Conservation (phyloP, 2,329 filamentous ascomycete genomes). For the Epichloe uncinata region DNA sequence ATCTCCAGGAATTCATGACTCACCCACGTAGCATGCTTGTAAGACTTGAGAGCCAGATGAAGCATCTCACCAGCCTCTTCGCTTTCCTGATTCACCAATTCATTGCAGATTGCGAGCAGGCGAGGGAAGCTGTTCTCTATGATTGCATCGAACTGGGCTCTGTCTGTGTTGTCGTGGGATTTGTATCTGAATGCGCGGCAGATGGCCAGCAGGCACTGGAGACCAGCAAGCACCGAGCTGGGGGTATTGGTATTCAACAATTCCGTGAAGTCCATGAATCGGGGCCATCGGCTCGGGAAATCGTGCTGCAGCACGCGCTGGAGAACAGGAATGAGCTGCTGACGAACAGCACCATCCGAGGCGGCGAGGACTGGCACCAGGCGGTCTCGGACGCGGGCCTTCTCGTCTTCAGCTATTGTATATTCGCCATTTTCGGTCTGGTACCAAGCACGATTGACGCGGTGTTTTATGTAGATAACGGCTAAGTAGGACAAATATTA, state of each 20-base stretch:
- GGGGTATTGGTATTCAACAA: slow-evolving; percentile 79
- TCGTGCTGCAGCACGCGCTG: slow-evolving; percentile 94
- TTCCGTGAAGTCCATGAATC: slow-evolving; percentile 82
- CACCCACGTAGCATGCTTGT: slow-evolving; percentile 96
- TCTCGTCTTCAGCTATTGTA: slow-evolving; percentile 78
- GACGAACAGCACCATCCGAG: slow-evolving; percentile 67
- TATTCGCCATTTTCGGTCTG: slow-evolving; percentile 59
- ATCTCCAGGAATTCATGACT: background rate
- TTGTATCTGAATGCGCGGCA: slow-evolving; percentile 96
- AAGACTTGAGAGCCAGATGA: slow-evolving; percentile 86
- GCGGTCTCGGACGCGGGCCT: slow-evolving; percentile 72
- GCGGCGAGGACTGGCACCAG: slow-evolving; percentile 79
- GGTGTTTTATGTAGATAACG: slow-evolving; percentile 96
- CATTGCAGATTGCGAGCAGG: slow-evolving; percentile 73
- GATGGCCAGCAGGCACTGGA: slow-evolving; percentile 88
- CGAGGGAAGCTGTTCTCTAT: slow-evolving; percentile 84
- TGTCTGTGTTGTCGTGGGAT: slow-evolving; percentile 57
- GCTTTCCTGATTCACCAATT: slow-evolving; percentile 79
- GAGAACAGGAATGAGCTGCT: slow-evolving; percentile 85
- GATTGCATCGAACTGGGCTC: slow-evolving; percentile 86
- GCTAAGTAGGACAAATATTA: slow-evolving; percentile 36
- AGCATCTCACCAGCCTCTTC: slow-evolving; percentile 95
- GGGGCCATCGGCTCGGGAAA: slow-evolving; percentile 88
- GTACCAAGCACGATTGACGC: slow-evolving; percentile 85
- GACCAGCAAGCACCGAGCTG: slow-evolving; percentile 75